These are phyloP conservation scores for Xerocomus potaroensis DNA, from an alignment of 768 basidiomycete species.

Conservation along the genomic window DNA sequence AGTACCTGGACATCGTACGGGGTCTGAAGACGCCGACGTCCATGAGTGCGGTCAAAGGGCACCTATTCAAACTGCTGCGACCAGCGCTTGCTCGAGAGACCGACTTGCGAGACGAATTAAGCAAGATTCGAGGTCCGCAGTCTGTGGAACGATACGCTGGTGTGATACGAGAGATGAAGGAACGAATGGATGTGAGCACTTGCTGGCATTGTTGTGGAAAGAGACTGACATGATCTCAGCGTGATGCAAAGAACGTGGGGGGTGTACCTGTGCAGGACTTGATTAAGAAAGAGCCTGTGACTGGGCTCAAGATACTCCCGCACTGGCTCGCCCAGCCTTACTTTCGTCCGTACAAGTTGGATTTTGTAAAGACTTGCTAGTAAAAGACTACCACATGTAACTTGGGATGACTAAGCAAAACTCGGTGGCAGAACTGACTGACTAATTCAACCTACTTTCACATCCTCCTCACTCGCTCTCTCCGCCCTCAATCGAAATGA, in stretches of 20 bases:
- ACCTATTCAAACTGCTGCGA: constrained; percentile 89
- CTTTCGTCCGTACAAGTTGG: constrained; percentile 32
- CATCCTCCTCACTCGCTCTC: constrained; percentile 7
- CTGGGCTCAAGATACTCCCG: constrained; percentile 53
- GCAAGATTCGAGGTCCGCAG: constrained; percentile 38
- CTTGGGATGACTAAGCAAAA: constrained; percentile 22
- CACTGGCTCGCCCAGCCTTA: constrained; percentile 75
- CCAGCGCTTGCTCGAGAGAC: constrained; percentile 63
- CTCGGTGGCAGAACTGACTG: constrained; percentile 16
- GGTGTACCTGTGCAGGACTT: constrained; percentile 33
- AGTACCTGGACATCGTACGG: constrained; percentile 81
- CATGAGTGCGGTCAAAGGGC: constrained; percentile 79
- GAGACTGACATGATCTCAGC: constrained; percentile 28
- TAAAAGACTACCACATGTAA: neutral
- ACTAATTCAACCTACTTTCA: constrained; percentile 8
- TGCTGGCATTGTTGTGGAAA: neutral
- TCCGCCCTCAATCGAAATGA: constrained; percentile 28
- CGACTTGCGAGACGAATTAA: constrained; percentile 73
- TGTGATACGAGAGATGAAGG: constrained; percentile 57
- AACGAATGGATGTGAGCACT: constrained; percentile 50
- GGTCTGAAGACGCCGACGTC: constrained; percentile 59
- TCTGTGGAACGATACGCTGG: constrained; percentile 39
- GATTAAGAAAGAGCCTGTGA: constrained; percentile 39
- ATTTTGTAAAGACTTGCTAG: too few species aligned
- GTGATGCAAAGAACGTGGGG: constrained; percentile 40